Conservation (phyloP, 129 eudicot genomes). For the Chrysanthemum seticuspe region DNA sequence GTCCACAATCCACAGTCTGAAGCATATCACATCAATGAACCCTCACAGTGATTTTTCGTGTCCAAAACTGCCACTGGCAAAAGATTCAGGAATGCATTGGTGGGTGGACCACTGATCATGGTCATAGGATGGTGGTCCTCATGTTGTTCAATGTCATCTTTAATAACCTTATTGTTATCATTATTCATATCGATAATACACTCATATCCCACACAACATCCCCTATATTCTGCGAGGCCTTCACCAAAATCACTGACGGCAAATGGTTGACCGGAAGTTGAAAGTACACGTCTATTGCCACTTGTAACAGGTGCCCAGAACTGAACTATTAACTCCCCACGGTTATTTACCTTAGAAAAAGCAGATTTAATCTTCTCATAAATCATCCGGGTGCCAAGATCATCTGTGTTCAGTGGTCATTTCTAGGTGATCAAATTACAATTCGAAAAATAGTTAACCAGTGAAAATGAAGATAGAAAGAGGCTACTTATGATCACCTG, state of each 20-base stretch:
- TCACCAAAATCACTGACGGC: neutral
- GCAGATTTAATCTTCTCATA: neutral
- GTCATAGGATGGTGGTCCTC: neutral
- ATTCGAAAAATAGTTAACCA: neutral
- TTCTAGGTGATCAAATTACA: neutral
- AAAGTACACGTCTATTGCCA: neutral
- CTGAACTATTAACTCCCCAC: no score
- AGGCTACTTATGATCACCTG: neutral
- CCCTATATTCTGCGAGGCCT: neutral
- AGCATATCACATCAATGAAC: no score
- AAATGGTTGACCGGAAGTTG: neutral
- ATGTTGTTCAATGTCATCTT: no score
- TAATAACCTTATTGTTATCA: neutral
- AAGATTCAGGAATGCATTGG: neutral
- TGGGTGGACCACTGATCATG: neutral
- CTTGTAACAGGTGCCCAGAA: neutral
- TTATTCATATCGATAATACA: neutral
- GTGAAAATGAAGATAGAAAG: no score
- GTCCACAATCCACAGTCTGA: no score
- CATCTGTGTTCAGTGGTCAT: neutral
- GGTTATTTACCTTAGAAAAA: no score
- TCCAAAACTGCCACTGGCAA: neutral
- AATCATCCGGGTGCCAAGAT: neutral
- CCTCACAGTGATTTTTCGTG: neutral
- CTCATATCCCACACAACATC: neutral